Evolutionary conservation across 169 alveolate species (phyloP), one percentile per base, ranked within the genome.

Genomic region (Plasmodium adleri): DNA sequence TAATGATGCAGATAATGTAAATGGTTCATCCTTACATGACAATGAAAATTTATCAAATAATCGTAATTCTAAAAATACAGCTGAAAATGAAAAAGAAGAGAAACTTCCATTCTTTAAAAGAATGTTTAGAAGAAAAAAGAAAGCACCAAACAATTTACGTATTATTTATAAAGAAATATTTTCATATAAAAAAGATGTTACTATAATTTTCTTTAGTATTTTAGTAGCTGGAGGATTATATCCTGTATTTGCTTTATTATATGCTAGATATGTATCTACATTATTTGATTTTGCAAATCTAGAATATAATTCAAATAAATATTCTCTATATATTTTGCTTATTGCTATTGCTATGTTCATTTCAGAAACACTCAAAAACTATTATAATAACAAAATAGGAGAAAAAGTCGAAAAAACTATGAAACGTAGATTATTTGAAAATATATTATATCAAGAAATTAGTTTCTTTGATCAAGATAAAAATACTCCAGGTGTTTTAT

Each of bases 361-460:
- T 17, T 63, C 76, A 0, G 92, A 85, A 73, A 85, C 92, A 10
- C 56, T 85, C 6, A 70, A 85, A 20, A 85, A 85, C 58, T 85
- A 85, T 26, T 85, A 85, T 24, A 85, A 85, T 39, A 59, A 67
- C 62, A 32, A 56, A 74, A 72, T 85, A 71, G 92, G 92, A 39
- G 92, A 85, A 64, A 85, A 85, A 20, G 86, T 85, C 1, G 92
- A 85, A 54, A 85, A 66, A 7, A 68, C 45, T 9, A 54, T 74
- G 56, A 88, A 76, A 43, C 43, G 7, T 24, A 24, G 58, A 88
- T 52, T 76, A 13, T 73, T 88, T 22, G 92, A 88, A 28, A 88
- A 73, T 68, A 76, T 88, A 20, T 3, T 88, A 75, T 71, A 88
- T 62, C 92, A 88, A 74, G 92, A 88, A 56, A 88, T 88, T 39